These are phyloP conservation scores for Chaetomium fimeti DNA, from an alignment of 495 filamentous ascomycete species.

Conservation along the genomic window DNA sequence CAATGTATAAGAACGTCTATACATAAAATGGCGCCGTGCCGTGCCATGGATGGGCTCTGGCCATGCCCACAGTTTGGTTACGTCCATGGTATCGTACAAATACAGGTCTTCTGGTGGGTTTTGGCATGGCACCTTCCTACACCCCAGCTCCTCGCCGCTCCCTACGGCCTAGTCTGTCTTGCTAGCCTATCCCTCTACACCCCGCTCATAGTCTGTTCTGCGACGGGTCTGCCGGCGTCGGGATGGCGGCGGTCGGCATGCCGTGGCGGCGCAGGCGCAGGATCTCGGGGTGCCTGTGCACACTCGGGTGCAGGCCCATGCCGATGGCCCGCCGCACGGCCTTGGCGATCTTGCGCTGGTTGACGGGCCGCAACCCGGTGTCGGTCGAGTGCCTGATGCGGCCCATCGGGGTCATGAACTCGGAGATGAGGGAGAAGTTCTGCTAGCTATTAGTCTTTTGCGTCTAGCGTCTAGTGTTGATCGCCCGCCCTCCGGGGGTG, in stretches of 20 bases:
- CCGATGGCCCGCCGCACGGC: constrained; percentile 85
- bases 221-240: not conserved
- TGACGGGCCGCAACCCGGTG: constrained; percentile 81
- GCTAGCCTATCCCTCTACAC: not conserved
- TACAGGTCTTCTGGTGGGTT: not conserved
- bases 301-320: constrained; percentile 86
- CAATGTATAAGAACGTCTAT: constrained; percentile 14
- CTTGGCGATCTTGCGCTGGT: constrained; percentile 90
- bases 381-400: constrained; percentile 70
- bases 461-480: no score
- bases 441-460: constrained; percentile 37
- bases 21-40: not conserved
- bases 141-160: not conserved
- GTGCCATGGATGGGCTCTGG: not conserved
- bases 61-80: not conserved
- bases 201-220: constrained; percentile 9
- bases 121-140: not conserved
- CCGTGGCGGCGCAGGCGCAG: constrained; percentile 39
- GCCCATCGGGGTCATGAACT: constrained; percentile 81
- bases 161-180: not conserved
- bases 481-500: no score
- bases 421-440: constrained; percentile 92
- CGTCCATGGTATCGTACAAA: constrained; percentile 3
- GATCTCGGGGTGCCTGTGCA: constrained; percentile 90
- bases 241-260: constrained; percentile 4